Base-by-base conservation (phyloP, 495 filamentous ascomycete genomes). In the Trichoderma asperelloides region DNA sequence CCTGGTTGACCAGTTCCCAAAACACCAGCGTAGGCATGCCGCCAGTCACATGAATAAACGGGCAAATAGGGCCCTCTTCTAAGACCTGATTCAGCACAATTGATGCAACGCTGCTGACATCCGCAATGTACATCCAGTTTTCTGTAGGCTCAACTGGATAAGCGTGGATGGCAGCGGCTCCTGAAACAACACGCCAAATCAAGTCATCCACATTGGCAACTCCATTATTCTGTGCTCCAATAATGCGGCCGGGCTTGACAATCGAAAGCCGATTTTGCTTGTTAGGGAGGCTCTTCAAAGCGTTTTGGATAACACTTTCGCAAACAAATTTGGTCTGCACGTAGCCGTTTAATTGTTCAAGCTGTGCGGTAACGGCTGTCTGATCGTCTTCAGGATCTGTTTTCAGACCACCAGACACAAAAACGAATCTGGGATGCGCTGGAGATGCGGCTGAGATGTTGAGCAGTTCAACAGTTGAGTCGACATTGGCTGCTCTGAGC, bases 211-310 rank as follows among this genome's bases (percentile, higher is more conserved):
- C 55, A 18, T 62, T 62, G 55, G 55, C 23, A 21, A 62, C 55
- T 25, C 55, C 55, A 18, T 45, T 45, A 33, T 18, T 27, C 23
- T 15, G 15, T 7, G 23, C 9, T 13, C 55, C 55, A 33, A 62
- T 62, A 23, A 62, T 62, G 55, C 55, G 55, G 21, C 55, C 55
- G 55, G 55, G 55, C 7, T 27, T 62, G 55, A 62, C 55, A n/a
- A 33, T 62, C 0, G 23, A 27, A 18, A 62, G 55, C 12, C 55
- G 13, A 21, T 62, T 62, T 33, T 62, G 55, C 55, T 25, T 21
- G 13, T 2, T 0, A 18, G 55, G 55, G 12, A 62, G 55, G 55
- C 55, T 25, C 21, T 62, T 25, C 21, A 27, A 13, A 27, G 21
- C 23, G 11, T 62, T 21, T 7, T 62, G 23, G 55, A 62, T 33